Evolutionary conservation across 2,329 filamentous ascomycete genomes (phyloP).

Genomic region (Calonectria montana): DNA sequence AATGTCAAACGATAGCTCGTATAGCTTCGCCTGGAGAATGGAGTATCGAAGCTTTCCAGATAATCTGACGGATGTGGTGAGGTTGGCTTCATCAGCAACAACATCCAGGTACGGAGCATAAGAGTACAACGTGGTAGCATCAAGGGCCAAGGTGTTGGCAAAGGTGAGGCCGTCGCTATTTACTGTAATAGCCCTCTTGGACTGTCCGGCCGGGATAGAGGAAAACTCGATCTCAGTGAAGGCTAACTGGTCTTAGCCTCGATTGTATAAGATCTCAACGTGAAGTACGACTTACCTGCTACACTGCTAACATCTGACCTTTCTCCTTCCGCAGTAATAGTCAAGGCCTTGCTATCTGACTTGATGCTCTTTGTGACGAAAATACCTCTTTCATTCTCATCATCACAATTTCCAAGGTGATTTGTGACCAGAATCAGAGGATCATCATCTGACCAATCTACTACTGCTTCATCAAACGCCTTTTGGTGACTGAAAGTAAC

Average conservation of each 20-base stretch:
- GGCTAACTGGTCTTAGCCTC: neutral
- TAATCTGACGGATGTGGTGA: constrained; percentile 52
- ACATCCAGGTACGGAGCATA: constrained; percentile 26
- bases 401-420: constrained; percentile 54
- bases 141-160: constrained; percentile 19
- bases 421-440: constrained; percentile 55
- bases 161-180: constrained; percentile 16
- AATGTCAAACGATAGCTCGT: constrained; percentile 56
- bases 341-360: constrained; percentile 41
- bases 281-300: constrained; percentile 44
- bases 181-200: constrained; percentile 22
- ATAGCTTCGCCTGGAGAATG: constrained; percentile 47
- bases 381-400: constrained; percentile 52
- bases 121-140: constrained; percentile 21
- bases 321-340: constrained; percentile 45
- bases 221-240: constrained; percentile 31
- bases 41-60: constrained; percentile 57
- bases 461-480: constrained; percentile 24
- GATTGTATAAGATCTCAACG: neutral
- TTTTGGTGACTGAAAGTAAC: constrained; percentile 22
- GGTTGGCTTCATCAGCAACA: constrained; percentile 26
- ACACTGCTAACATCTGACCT: constrained; percentile 48
- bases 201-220: constrained; percentile 20
- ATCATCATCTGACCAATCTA: constrained; percentile 26
- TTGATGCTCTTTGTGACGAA: constrained; percentile 48